Percentiles rank a stretch among this genome's conserved stretches.
Evolutionary conservation across 2,329 filamentous ascomycete species (phyloP).

Genomic region (Fusarium musae): DNA sequence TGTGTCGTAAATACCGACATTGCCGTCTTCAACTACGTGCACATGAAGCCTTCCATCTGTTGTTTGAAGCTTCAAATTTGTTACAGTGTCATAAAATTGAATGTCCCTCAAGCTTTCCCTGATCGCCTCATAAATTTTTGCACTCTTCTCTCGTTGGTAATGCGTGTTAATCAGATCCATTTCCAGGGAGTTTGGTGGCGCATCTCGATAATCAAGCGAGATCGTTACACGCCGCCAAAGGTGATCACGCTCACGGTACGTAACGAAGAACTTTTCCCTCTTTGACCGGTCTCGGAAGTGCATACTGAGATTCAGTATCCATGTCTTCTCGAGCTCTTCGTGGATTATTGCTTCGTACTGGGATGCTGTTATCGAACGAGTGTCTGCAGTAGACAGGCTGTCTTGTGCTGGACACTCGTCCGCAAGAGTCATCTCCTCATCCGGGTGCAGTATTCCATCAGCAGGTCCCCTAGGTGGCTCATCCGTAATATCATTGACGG

Average conservation of each 20-base stretch:
- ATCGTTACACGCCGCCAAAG: slow-evolving; percentile 90
- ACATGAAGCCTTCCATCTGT: slow-evolving; percentile 89
- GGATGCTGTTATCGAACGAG: slow-evolving; percentile 61
- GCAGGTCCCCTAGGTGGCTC: slow-evolving; percentile 3
- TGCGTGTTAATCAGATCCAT: slow-evolving; percentile 80
- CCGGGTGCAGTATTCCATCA: slow-evolving; percentile 15
- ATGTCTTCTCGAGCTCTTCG: slow-evolving; percentile 84
- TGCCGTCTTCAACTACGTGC: slow-evolving; percentile 96
- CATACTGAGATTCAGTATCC: slow-evolving; percentile 99
- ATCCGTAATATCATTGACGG: slow-evolving; percentile 27
- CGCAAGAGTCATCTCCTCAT: slow-evolving; percentile 38
- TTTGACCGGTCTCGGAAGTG: slow-evolving; percentile 94
- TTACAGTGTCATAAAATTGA: slow-evolving; percentile 95
- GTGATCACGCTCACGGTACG: slow-evolving; percentile 83
- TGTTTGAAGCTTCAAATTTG: slow-evolving; percentile 93
- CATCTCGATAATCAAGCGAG: slow-evolving; percentile 89
- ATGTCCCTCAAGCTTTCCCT: slow-evolving; percentile 93
- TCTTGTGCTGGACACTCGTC: slow-evolving; percentile 44
- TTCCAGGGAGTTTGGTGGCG: slow-evolving; percentile 84
- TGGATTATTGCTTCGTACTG: slow-evolving; percentile 74
- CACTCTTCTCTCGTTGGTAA: slow-evolving; percentile 91
- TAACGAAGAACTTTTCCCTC: slow-evolving; percentile 97
- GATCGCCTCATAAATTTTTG: slow-evolving; percentile 93
- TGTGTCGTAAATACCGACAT: slow-evolving; percentile 59
- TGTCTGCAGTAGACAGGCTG: slow-evolving; percentile 52